Conservation (phyloP, 306 rosid genomes). For the Myrica gale region DNA sequence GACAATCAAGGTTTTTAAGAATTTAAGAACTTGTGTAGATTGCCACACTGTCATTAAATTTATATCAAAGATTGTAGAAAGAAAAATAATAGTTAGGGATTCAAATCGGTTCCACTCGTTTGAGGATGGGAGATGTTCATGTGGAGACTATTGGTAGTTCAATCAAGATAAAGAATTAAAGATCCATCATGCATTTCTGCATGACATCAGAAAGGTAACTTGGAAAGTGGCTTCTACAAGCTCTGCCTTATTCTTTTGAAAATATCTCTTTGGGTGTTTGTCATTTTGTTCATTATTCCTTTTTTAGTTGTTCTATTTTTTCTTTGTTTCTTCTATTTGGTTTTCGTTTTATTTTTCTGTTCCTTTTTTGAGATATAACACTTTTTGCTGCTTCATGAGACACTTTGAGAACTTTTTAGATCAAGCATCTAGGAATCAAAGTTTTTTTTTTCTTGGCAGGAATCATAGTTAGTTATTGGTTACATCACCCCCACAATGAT, state of each 20-base stretch:
- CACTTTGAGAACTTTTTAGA: neutral
- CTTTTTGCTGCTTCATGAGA: neutral
- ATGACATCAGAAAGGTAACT: neutral
- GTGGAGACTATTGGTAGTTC: constrained; percentile 54
- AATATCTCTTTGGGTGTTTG: neutral
- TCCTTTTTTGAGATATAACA: neutral
- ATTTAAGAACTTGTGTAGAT: constrained; percentile 67
- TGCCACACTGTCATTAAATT: constrained; percentile 61
- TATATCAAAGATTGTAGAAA: constrained; percentile 46
- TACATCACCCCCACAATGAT: too few species aligned
- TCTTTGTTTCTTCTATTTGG: too few species aligned
- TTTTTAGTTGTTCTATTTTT: too few species aligned
- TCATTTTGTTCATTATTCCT: neutral
- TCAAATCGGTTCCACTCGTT: constrained; percentile 74
- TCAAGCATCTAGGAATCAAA: neutral
- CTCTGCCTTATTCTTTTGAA: neutral
- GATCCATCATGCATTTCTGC: neutral
- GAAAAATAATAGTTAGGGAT: constrained; percentile 54
- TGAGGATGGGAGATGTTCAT: constrained; percentile 54
- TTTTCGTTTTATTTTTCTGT: too few species aligned
- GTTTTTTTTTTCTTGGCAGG: too few species aligned
- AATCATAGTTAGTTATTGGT: neutral
- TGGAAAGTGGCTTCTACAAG: neutral
- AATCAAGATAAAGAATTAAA: neutral
- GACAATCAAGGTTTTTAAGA: constrained; percentile 57